Base-by-base conservation (phyloP, 768 basidiomycete genomes). In the Dictyophora rubrovolvata region DNA sequence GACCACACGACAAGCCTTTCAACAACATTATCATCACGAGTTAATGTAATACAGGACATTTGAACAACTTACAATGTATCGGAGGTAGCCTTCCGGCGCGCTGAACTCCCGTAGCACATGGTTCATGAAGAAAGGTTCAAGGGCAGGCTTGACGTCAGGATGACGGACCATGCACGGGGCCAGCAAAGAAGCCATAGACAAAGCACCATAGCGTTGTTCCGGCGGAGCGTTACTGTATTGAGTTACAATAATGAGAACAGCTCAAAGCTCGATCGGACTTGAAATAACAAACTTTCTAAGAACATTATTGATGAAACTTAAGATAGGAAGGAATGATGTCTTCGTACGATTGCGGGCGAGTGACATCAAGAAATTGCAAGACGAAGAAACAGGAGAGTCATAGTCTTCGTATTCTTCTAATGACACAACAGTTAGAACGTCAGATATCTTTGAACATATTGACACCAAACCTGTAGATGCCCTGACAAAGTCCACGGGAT, bases 111-210 rank as follows among this genome's bases (percentile, higher is more conserved):
- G 87, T 51, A 86, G 77, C 35, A 94, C 86, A 62, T 86, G 82
- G 63, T 80, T 80, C 35, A 85, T 60, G 64, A 91, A 73, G 70
- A 94, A 91, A 22, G 80, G 76, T 69, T 92, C 89, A 79, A 94
- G 85, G 62, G 78, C 82, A 56, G 73, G 73, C 65, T 82, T 85
- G 61, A 92, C 86, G 35, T 88, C 84, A 9, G 89, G 88, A 67
- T 92, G 89, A 55, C 82, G 82, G 83, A 92, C 86, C 64, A 93
- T 86, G 73, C 86, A 85, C 0, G 82, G 81, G 0, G 84, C 85
- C 3, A 94, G 77, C 0, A 83, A 83, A 28, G 85, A 79, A 11
- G 83, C 83, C 79, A 93, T 89, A 65, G 88, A 89, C 37, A 95
- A 75, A 1, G 88, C 93, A 50, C 91, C 93, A 65, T 87, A 94